Conservation (phyloP, 306 rosid genomes). For the Acmispon strigosus region DNA sequence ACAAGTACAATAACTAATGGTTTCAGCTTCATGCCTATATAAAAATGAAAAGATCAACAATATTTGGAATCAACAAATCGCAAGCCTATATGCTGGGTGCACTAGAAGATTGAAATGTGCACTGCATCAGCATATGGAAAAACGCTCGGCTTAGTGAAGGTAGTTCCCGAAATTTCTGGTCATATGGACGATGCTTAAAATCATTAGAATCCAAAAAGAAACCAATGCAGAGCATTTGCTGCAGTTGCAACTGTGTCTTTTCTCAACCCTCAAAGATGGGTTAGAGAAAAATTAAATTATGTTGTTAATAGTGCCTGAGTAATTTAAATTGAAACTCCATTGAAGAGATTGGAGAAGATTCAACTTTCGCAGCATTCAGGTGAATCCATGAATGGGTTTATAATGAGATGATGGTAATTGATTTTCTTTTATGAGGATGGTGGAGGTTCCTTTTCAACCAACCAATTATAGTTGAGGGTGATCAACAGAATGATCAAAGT, state of each 20-base stretch:
- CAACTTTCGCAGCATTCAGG: neutral
- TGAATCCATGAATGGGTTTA: no score
- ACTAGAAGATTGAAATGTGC: neutral
- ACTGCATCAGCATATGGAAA: neutral
- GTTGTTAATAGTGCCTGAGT: neutral
- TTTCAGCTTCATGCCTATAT: neutral
- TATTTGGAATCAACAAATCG: neutral
- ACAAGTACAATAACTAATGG: neutral
- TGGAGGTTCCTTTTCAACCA: neutral
- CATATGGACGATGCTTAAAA: neutral
- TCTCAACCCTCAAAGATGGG: neutral
- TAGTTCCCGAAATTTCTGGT: neutral
- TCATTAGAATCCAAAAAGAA: neutral
- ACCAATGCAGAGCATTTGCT: neutral
- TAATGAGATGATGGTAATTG: no score
- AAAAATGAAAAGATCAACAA: neutral
- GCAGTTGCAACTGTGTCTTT: neutral
- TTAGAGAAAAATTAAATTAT: neutral
- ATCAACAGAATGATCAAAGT: neutral
- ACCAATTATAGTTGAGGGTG: neutral
- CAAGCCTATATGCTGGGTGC: no score
- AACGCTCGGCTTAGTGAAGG: neutral
- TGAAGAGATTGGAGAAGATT: constrained; percentile 3
- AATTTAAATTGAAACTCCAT: no score
- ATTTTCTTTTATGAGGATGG: neutral